Conservation (phyloP, 352 stramenopile genomes). For the Globisporangium okanoganense region DNA sequence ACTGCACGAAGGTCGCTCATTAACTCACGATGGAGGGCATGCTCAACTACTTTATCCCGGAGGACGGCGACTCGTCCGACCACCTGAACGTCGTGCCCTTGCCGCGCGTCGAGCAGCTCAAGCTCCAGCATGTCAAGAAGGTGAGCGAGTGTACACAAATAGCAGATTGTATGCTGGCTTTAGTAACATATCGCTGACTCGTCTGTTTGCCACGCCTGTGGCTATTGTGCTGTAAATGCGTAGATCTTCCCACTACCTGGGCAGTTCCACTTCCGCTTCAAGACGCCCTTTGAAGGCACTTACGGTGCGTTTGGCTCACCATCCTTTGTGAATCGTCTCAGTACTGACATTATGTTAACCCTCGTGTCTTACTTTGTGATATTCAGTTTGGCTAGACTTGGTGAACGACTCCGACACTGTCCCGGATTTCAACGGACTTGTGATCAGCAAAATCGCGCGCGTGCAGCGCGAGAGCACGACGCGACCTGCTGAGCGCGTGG, state of each 20-base stretch:
- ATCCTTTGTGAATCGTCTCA: background rate
- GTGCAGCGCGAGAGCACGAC: slow-evolving; percentile 49
- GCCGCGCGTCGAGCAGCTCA: slow-evolving; percentile 69
- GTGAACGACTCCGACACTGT: slow-evolving; percentile 64
- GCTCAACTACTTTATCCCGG: slow-evolving; percentile 86
- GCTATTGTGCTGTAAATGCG: background rate
- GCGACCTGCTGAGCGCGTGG: slow-evolving; percentile 32
- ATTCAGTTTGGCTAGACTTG: slow-evolving; percentile 76
- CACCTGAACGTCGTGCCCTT: slow-evolving; percentile 83
- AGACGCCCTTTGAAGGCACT: slow-evolving; percentile 81
- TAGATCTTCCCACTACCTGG: slow-evolving; percentile 74
- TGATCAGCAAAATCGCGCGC: slow-evolving; percentile 79
- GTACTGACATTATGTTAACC: too few species aligned
- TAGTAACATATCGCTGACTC: background rate
- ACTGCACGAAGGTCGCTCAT: background rate
- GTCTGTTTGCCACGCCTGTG: too few species aligned
- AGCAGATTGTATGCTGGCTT: too few species aligned
- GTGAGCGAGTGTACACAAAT: slow-evolving; percentile 22
- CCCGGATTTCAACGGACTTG: slow-evolving; percentile 77
- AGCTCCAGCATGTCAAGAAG: slow-evolving; percentile 79
- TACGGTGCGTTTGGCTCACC: slow-evolving; percentile 42
- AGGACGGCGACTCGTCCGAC: slow-evolving; percentile 83
- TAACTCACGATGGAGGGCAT: slow-evolving; percentile 67
- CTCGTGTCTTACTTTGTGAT: background rate
- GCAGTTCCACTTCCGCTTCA: slow-evolving; percentile 85